phyloP scores from a whole-genome alignment of 2,329 filamentous ascomycete species.

The Ophioceras dolichostomum region DNA sequence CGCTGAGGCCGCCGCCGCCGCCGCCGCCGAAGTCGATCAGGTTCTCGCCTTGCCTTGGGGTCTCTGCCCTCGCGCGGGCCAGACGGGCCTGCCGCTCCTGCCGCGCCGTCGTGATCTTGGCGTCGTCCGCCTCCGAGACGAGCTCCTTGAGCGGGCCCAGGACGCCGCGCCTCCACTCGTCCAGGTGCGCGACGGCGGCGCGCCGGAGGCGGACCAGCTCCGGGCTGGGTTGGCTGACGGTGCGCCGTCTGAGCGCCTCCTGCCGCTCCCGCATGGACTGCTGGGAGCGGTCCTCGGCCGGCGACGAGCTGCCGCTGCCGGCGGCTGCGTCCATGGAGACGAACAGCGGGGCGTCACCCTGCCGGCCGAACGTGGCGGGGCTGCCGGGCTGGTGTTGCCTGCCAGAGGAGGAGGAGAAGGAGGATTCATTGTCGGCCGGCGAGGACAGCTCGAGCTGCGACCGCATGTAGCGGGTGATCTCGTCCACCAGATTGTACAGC shows the following conservation, averaged over 20 bases:
- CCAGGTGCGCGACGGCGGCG: conserved; percentile 55
- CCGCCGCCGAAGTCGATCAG: conserved; percentile 27
- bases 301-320: conserved; percentile 5
- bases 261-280: neutral
- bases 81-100: conserved; percentile 30
- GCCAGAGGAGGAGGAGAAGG: no score
- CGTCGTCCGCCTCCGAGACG: conserved; percentile 35
- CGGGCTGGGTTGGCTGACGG: conserved; percentile 10
- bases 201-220: conserved; percentile 24
- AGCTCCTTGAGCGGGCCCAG: conserved; percentile 61
- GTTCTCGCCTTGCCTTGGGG: conserved; percentile 22
- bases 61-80: conserved; percentile 21
- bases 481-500: conserved; percentile 34
- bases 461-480: conserved; percentile 42
- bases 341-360: conserved; percentile 10
- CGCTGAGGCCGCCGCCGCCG: neutral
- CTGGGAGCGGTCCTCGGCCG: conserved; percentile 1
- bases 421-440: no score
- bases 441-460: conserved; percentile 30
- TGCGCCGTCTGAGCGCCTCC: no score
- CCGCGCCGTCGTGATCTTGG: conserved; percentile 32
- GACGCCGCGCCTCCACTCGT: conserved; percentile 65
- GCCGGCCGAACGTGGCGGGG: neutral
- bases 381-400: conserved; percentile 1
- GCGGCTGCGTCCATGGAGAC: conserved; percentile 8